Base-by-base conservation (phyloP, 306 rosid genomes). In the Mucuna pruriens region DNA sequence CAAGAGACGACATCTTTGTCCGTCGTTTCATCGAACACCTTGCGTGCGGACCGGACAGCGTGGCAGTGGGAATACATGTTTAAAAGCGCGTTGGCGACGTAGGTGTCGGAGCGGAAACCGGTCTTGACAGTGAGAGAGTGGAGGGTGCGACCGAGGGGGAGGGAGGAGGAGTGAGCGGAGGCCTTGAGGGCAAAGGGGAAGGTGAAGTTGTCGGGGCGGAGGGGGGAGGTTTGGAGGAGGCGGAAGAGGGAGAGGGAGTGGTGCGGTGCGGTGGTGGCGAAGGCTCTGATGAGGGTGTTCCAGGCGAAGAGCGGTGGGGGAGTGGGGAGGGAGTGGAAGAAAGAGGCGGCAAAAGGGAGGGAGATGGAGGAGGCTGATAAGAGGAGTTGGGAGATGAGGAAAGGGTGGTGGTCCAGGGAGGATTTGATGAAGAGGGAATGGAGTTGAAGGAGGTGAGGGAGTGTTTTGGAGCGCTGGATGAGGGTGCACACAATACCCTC, bases 1-100 rank as follows among this genome's bases (percentile, higher is more conserved):
- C 95, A 86, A 26, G 93, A 83, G 74, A 87, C 92, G 49, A 91
- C 88, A 76, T 87, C 89, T 81, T 87, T 89, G 15, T 57, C 82
- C 68, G 68, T 5, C 89, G 87, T 84, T 86, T 87, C 88, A 55
- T 91, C 91, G 22, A 91, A 89, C 90, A 82, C 87, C 38, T 38
- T 25, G 33, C 88, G 42, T 0, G 90, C 93, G 74, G 66, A 45
- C 55, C 42, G 38, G 0, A 81, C 9, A 0, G 19, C 61, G 0
- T 79, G 82, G 0, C 87, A 91, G 44, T 86, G 86, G 0, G 70
- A 66, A 0, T 87, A 89, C 85, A 87, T 80, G 13, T 80, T 83
- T 75, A 91, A 84, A 69, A 89, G 88, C 64, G 90, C 74, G 65
- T 89, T 84, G 12, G 83, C 84, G 2, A 87, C 31, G 48, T 84